These are phyloP conservation scores for Phlebopus sp. DNA, from an alignment of 1,284 basidiomycete genomes.

Conservation along the genomic window DNA sequence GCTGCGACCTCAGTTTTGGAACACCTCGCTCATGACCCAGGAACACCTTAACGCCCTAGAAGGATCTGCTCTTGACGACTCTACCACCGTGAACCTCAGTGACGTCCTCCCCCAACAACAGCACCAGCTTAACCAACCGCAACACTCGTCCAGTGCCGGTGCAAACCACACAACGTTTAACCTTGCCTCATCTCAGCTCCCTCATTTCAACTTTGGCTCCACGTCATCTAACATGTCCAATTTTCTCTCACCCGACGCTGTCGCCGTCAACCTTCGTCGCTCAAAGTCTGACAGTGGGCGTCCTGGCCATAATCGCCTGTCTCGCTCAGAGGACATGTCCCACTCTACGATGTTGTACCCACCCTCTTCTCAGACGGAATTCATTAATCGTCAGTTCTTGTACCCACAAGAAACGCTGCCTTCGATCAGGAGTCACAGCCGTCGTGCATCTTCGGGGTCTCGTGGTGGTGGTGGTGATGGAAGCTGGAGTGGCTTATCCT, in stretches of 20 bases:
- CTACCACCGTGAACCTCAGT: conserved; percentile 45
- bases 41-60: conserved; percentile 32
- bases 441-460: conserved; percentile 60
- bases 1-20: conserved; percentile 52
- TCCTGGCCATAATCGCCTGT: conserved; percentile 43
- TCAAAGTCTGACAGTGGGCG: conserved; percentile 50
- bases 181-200: conserved; percentile 20
- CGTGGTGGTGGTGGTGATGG: conserved; percentile 35
- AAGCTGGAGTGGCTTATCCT: conserved; percentile 31
- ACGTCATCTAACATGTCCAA: conserved; percentile 23
- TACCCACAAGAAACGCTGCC: conserved; percentile 40
- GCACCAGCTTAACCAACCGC: conserved; percentile 15
- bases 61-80: conserved; percentile 32
- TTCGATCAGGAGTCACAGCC: conserved; percentile 50
- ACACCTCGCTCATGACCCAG: conserved; percentile 33
- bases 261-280: conserved; percentile 38
- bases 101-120: conserved; percentile 42
- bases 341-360: conserved; percentile 36
- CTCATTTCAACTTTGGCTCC: conserved; percentile 29
- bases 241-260: conserved; percentile 47
- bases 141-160: conserved; percentile 23
- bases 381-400: conserved; percentile 45
- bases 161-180: conserved; percentile 25
- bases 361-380: conserved; percentile 42
- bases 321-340: conserved; percentile 51